These are phyloP conservation scores for Aspergillus spinulosporus DNA, from an alignment of 2,329 filamentous ascomycete species.

Conservation along the genomic window DNA sequence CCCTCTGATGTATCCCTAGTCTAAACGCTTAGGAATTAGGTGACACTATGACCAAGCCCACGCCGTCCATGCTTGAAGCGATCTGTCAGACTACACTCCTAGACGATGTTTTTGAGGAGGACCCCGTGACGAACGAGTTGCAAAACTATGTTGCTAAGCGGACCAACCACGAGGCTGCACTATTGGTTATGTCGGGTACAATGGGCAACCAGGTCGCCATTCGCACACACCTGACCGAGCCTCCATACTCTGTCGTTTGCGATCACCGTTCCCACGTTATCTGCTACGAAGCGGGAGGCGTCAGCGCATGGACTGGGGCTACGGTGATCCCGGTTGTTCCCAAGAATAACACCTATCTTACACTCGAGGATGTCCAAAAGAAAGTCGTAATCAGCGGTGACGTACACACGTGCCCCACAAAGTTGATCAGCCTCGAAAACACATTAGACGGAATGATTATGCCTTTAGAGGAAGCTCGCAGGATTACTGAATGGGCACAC, in stretches of 20 bases:
- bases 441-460: slow-evolving; percentile 78
- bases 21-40: slow-evolving; percentile 40
- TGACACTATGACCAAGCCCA: slow-evolving; percentile 75
- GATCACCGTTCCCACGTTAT: slow-evolving; percentile 79
- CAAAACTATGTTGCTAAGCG: slow-evolving; percentile 72
- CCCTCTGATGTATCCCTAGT: neutral
- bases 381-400: slow-evolving; percentile 64
- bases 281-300: slow-evolving; percentile 64
- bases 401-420: slow-evolving; percentile 76
- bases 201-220: slow-evolving; percentile 92
- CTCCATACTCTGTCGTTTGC: slow-evolving; percentile 77
- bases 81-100: slow-evolving; percentile 72
- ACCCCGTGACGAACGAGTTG: slow-evolving; percentile 73
- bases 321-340: slow-evolving; percentile 67
- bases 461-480: slow-evolving; percentile 68
- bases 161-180: slow-evolving; percentile 70
- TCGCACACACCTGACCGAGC: slow-evolving; percentile 72
- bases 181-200: slow-evolving; percentile 85
- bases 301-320: slow-evolving; percentile 70
- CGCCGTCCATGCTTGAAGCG: slow-evolving; percentile 75
- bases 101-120: slow-evolving; percentile 83
- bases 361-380: slow-evolving; percentile 71
- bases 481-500: slow-evolving; percentile 70
- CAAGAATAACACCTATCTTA: slow-evolving; percentile 70
- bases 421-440: slow-evolving; percentile 81